Percentiles rank a stretch among this genome's conserved stretches.
These are phyloP conservation scores for Coleophoma cylindrospora DNA, from an alignment of 2,329 filamentous ascomycete genomes.

Conservation along the genomic window DNA sequence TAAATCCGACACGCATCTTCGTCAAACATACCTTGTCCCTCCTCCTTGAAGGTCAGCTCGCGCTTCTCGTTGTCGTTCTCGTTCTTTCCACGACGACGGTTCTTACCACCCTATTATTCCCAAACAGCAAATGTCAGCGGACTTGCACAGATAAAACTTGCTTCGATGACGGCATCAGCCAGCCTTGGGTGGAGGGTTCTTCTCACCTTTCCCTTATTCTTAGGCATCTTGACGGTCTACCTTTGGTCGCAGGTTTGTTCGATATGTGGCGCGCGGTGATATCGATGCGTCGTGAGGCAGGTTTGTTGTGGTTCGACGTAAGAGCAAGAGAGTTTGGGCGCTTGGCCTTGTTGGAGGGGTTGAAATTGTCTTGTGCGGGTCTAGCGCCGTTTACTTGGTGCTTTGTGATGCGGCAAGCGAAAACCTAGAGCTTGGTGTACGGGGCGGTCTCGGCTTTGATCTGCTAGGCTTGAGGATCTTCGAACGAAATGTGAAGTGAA, in stretches of 20 bases:
- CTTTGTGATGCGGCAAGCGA: too few relatives aligned
- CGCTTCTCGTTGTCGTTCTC: slow-evolving; percentile 99
- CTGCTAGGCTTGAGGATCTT: too few relatives aligned
- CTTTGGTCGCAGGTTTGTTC: background rate
- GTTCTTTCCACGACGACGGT: slow-evolving; percentile 97
- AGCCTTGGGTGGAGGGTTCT: too few relatives aligned
- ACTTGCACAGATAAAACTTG: too few relatives aligned
- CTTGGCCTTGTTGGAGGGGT: background rate
- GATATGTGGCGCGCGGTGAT: background rate
- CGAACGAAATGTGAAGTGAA: too few relatives aligned
- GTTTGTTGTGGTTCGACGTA: background rate
- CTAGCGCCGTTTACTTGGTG: background rate
- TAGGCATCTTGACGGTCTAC: slow-evolving; percentile 66
- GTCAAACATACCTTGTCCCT: slow-evolving; percentile 67
- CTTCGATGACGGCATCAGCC: too few relatives aligned
- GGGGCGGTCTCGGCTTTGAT: too few relatives aligned
- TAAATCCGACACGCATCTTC: too few relatives aligned
- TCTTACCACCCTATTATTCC: slow-evolving; percentile 83
- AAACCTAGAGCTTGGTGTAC: too few relatives aligned
- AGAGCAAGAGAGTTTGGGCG: background rate
- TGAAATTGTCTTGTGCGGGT: background rate
- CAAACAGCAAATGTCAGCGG: background rate
- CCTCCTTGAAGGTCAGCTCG: slow-evolving; percentile 97
- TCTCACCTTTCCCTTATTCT: slow-evolving; percentile 98
- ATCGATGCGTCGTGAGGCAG: background rate